Evolutionary conservation across 2,329 filamentous ascomycete genomes (phyloP), one percentile per base, ranked within the genome.

Genomic region (Dendryphion nanum): DNA sequence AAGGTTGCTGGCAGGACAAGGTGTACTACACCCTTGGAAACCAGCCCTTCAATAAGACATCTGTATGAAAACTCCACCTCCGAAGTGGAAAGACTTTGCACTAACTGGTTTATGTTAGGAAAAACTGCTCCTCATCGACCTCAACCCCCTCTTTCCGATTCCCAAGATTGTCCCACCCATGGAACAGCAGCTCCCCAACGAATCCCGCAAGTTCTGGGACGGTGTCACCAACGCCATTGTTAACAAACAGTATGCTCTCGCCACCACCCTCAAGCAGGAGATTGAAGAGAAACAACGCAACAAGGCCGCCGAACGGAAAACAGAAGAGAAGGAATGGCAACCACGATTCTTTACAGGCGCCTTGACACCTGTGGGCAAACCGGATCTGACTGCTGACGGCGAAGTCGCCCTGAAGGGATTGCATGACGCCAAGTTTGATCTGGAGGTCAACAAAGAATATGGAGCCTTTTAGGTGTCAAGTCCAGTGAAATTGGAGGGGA

Each of bases 261-360:
- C 93, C 6, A 98, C 93, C 16, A 81, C 78, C 15, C 72, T 93
- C 45, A 98, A 98, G 72, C 81, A 89, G 43, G 89, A 95, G 55
- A 79, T 98, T 8, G 93, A 98, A 66, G 93, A 98, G 65, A 76
- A 77, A 30, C 93, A 98, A 70, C 78, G 93, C 20, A 79, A 86
- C 55, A 91, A 88, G 69, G 90, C 88, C 1, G 82, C 88, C 17
- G 82, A 91, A 60, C 77, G 93, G 30, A 85, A 91, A 60, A 76
- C 76, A 30, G 77, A 76, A 12, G 79, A 82, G 10, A 76, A 79
- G 41, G 77, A 80, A 21, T 98, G 87, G 82, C 75, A 83, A 50
- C 93, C 93, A n/a, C 76, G 89, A 30, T 98, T 95, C 70, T 98
- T 98, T 68, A 82, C 75, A 0, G 75, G 73, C 3, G 73, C 74